Base-by-base conservation (phyloP, 768 basidiomycete genomes). In the Serendipita sp. region DNA sequence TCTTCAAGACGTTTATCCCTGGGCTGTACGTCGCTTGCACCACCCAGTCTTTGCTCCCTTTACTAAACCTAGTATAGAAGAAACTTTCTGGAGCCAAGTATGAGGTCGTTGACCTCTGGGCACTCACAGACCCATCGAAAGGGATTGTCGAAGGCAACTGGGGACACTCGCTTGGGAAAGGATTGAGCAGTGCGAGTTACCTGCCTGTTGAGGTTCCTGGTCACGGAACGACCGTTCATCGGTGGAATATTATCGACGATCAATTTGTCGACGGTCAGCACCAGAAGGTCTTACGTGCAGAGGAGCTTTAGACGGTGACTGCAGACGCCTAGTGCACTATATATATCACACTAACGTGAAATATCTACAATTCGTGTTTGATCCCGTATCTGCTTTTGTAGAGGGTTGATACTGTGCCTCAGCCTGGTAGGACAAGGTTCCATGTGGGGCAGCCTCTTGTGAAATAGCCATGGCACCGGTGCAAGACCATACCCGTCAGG, bases 1-100 rank as follows among this genome's bases (percentile, higher is more conserved):
- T 13, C 69, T 75, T 46, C 64, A 64, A 3, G 75, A 77, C 65
- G 72, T 74, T 51, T 76, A 32, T 8, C 10, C 56, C 7, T n/a
- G 16, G 16, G 56, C 56, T 23, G 56, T 60, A 60, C 35, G 56
- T 32, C 18, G 5, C 38, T 2, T 7, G 10, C 10, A 4, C 8
- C 1, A 10, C 8, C 16, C 35, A 3, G 7, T 8, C 16, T 10
- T 60, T 7, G 30, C 30, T 5, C 8, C 5, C 48, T 51, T 5
- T 51, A 8, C 30, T 18, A n/a, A 18, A 8, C 5, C n/a, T 51
- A 8, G 5, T 5, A 51, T n/a, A 51, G 48, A 51, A 51, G 16
- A 5, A 51, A 1, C 5, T 16, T 32, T 8, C 48, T 18, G 8
- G 8, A 8, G 35, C 10, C 28, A 23, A 35, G 8, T 60, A 60